Conservation (phyloP, 495 filamentous ascomycete species). For the Penicillium samsonianum region DNA sequence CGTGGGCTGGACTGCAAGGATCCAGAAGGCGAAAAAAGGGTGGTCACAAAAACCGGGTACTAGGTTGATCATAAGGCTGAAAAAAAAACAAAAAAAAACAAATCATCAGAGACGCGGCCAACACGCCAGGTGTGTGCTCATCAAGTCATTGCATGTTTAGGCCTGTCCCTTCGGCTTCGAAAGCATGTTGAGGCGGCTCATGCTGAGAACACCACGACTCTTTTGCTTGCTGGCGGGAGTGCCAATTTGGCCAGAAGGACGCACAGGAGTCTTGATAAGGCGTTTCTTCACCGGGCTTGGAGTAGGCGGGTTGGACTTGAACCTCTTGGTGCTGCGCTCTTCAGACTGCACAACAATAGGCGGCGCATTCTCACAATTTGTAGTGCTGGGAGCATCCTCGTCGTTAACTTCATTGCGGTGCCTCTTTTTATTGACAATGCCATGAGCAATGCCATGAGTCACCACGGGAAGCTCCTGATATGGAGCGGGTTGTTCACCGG, state of each 20-base stretch:
- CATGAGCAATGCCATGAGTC: constrained; percentile 72
- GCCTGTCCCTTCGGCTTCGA: constrained; percentile 49
- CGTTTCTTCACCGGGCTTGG: constrained; percentile 44
- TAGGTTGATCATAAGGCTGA: constrained; percentile 2
- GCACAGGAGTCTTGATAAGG: constrained; percentile 32
- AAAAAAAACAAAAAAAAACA: constrained; percentile 10
- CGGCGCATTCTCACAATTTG: constrained; percentile 45
- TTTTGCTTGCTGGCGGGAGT: constrained; percentile 43
- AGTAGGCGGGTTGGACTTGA: constrained; percentile 39
- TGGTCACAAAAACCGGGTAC: constrained; percentile 1
- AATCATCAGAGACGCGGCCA: constrained; percentile 6
- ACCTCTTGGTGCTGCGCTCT: constrained; percentile 45
- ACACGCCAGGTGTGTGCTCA: constrained; percentile 19
- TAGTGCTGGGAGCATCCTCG: constrained; percentile 51
- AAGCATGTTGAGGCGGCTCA: constrained; percentile 54
- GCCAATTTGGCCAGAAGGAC: constrained; percentile 36
- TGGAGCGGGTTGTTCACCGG: constrained; percentile 8
- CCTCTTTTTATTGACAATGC: constrained; percentile 74
- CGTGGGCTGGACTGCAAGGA: neutral
- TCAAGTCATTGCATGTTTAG: constrained; percentile 15
- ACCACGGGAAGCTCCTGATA: constrained; percentile 47
- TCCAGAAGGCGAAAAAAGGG: constrained; percentile 1
- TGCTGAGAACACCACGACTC: constrained; percentile 41
- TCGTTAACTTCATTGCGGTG: constrained; percentile 53
- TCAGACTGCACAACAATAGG: constrained; percentile 38